Conservation (phyloP, 768 basidiomycete species). For the Gloeopeniophorella convolvens region DNA sequence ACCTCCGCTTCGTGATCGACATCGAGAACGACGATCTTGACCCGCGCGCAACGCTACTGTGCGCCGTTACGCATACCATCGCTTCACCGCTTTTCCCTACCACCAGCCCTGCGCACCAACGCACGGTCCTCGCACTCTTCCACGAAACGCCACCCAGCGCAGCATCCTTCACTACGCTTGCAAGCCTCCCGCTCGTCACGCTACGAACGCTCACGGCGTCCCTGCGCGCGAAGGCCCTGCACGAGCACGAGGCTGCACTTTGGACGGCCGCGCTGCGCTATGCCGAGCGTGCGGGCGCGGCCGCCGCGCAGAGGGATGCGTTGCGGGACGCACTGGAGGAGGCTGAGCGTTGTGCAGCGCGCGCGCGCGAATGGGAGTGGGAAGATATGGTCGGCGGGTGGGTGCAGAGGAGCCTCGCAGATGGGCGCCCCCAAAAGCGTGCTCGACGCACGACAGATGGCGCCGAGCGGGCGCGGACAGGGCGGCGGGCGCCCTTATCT, state of each 20-base stretch:
- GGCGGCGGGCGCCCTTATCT: background rate
- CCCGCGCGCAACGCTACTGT: constrained; percentile 1
- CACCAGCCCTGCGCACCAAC: background rate
- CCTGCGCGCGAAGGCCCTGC: constrained; percentile 3
- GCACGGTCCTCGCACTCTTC: background rate
- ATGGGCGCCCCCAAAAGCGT: background rate
- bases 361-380: background rate
- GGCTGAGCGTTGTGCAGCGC: background rate
- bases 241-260: background rate
- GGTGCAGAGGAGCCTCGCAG: background rate
- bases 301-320: background rate
- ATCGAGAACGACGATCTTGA: background rate
- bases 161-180: background rate
- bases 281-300: background rate
- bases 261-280: background rate
- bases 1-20: background rate
- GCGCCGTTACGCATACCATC: constrained; percentile 4
- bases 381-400: background rate
- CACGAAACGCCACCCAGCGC: background rate
- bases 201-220: background rate
- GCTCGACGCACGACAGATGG: background rate
- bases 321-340: background rate
- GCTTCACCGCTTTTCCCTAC: background rate
- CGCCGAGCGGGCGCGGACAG: no score
- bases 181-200: background rate